phyloP scores from a whole-genome alignment of 805 yeast species.

The Groenewaldozyma salmanticensis region DNA sequence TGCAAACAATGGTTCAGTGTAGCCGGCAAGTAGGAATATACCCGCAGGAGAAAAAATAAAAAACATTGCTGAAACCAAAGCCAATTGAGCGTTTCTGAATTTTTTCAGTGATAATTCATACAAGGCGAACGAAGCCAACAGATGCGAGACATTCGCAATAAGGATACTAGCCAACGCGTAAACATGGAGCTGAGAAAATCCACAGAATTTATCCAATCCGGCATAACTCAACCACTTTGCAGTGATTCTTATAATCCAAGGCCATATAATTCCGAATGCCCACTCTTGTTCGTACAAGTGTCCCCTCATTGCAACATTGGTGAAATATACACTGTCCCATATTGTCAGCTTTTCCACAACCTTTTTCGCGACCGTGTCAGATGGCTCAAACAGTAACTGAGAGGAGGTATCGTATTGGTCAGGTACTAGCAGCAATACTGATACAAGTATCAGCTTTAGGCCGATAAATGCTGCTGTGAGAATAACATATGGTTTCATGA shows the following conservation, averaged over 20 bases:
- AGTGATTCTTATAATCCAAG: slow-evolving; percentile 19
- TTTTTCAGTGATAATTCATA: slow-evolving; percentile 36
- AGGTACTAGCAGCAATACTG: slow-evolving; percentile 32
- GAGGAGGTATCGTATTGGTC: slow-evolving; percentile 43
- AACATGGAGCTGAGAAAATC: slow-evolving; percentile 12
- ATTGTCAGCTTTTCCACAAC: slow-evolving; percentile 36
- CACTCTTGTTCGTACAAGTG: slow-evolving; percentile 75
- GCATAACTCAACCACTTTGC: slow-evolving; percentile 29
- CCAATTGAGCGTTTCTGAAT: slow-evolving; percentile 19
- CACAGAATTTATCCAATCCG: slow-evolving; percentile 4
- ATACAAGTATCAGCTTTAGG: slow-evolving; percentile 24
- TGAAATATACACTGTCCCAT: slow-evolving; percentile 84
- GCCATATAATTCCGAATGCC: slow-evolving; percentile 81
- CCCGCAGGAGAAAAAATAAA: slow-evolving; percentile 71
- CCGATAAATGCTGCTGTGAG: slow-evolving; percentile 5
- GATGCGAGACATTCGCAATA: slow-evolving; percentile 45
- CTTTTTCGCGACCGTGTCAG: background rate
- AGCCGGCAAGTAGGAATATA: slow-evolving; percentile 60
- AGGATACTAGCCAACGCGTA: slow-evolving; percentile 40
- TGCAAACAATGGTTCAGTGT: slow-evolving; percentile 68
- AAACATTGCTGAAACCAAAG: slow-evolving; percentile 34
- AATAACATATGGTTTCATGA: too few species aligned
- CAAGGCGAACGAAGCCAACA: slow-evolving; percentile 37
- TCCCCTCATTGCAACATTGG: slow-evolving; percentile 43
- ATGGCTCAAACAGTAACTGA: slow-evolving; percentile 25